These are phyloP conservation scores for Rusavskia elegans DNA, from an alignment of 495 filamentous ascomycete species.

Conservation along the genomic window DNA sequence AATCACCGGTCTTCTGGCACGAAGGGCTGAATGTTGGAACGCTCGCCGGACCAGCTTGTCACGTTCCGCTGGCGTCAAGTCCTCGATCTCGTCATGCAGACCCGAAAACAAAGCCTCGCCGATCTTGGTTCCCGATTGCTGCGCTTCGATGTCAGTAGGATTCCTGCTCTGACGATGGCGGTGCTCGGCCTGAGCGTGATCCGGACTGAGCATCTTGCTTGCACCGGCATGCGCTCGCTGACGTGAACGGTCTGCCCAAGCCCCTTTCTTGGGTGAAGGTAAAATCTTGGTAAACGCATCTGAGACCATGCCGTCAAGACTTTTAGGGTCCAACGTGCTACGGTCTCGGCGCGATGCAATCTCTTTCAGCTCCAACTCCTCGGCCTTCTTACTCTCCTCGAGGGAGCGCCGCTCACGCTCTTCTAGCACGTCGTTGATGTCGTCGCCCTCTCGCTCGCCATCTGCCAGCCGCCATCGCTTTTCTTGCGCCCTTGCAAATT, in stretches of 20 bases:
- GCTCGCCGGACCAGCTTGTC: conserved; percentile 75
- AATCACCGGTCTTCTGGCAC: conserved; percentile 71
- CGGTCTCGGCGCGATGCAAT: conserved; percentile 24
- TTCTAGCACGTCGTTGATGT: conserved; percentile 28
- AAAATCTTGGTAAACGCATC: conserved; percentile 3
- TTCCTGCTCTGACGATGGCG: conserved; percentile 1
- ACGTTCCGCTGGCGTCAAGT: conserved; percentile 80
- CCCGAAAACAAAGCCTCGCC: conserved; percentile 74
- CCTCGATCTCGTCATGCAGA: conserved; percentile 83
- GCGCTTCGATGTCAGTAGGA: conserved; percentile 43
- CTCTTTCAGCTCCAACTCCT: conserved; percentile 46
- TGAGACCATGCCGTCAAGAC: conserved; percentile 8
- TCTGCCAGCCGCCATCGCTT: conserved; percentile 34
- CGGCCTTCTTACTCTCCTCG: conserved; percentile 22
- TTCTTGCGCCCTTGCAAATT: conserved; percentile 66
- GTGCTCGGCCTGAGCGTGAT: conserved; percentile 11
- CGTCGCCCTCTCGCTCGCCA: conserved; percentile 33
- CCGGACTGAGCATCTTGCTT: background rate
- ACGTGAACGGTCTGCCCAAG: conserved; percentile 18
- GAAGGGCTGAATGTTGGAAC: conserved; percentile 79
- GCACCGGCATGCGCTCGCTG: background rate
- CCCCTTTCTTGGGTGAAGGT: conserved; percentile 8
- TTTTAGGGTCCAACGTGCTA: conserved; percentile 7
- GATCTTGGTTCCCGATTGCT: conserved; percentile 36
- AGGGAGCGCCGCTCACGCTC: conserved; percentile 19